Conservation (phyloP, 1,284 basidiomycete species). For the Porogramme epimiltina region DNA sequence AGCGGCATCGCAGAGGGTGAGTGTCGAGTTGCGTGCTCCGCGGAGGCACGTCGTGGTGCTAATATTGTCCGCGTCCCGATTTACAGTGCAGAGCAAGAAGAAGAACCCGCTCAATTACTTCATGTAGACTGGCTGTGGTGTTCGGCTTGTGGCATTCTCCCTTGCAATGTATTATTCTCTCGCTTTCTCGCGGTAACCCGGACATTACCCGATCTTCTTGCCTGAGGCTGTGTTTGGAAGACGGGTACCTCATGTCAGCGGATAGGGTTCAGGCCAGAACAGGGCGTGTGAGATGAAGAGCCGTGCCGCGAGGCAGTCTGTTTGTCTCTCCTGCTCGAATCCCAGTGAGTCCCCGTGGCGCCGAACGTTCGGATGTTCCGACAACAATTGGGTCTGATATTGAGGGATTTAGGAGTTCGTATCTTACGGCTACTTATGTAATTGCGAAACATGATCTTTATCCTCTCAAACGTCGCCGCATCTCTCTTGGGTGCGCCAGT, state of each 20-base stretch:
- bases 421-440: no score
- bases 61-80: conserved; percentile 8
- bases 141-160: conserved; percentile 9
- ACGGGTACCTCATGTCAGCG: conserved; percentile 10
- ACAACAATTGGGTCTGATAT: no score
- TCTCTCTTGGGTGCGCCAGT: no score
- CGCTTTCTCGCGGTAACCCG: conserved; percentile 5
- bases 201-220: conserved; percentile 3
- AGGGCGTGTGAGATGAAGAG: no score
- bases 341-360: no score
- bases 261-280: conserved; percentile 19
- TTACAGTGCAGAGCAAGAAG: conserved; percentile 92
- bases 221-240: neutral
- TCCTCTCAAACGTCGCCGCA: no score
- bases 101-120: conserved; percentile 94
- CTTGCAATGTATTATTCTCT: conserved; percentile 16
- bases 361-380: no score
- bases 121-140: conserved; percentile 50
- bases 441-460: no score
- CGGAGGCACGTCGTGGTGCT: neutral
- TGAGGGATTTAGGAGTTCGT: no score
- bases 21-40: conserved; percentile 24
- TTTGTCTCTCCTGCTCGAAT: no score
- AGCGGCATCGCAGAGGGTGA: conserved; percentile 89
- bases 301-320: no score